These are phyloP conservation scores for Pugionium dolabratum DNA, from an alignment of 345 rosid species.

Conservation along the genomic window DNA sequence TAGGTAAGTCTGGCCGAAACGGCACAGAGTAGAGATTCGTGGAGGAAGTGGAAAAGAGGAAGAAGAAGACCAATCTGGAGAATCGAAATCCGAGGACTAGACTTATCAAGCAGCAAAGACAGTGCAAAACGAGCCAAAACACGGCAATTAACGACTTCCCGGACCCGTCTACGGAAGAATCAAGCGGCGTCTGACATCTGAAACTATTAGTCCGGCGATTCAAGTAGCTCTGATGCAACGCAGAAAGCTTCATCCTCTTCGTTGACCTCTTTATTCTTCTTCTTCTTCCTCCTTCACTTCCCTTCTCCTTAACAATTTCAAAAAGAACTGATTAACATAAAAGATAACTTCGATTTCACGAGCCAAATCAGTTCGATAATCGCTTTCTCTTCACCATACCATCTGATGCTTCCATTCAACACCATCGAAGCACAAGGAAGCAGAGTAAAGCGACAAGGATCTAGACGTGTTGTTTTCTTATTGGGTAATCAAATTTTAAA, in stretches of 20 bases:
- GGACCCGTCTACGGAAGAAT: constrained; percentile 59
- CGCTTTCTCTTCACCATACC: constrained; percentile 39
- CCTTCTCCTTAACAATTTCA: constrained; percentile 9
- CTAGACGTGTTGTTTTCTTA: neutral
- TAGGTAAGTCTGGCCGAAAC: constrained; percentile 41
- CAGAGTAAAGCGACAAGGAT: constrained; percentile 37
- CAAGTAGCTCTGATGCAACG: constrained; percentile 77
- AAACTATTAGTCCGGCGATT: constrained; percentile 70
- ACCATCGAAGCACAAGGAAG: constrained; percentile 27
- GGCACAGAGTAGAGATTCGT: constrained; percentile 61
- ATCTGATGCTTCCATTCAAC: constrained; percentile 36
- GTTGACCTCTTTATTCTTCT: constrained; percentile 29
- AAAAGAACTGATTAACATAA: constrained; percentile 22
- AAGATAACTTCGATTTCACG: constrained; percentile 31
- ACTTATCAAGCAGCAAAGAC: constrained; percentile 82
- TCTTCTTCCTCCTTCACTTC: neutral
- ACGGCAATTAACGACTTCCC: constrained; percentile 65
- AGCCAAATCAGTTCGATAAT: constrained; percentile 33
- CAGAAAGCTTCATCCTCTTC: constrained; percentile 77
- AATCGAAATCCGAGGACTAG: constrained; percentile 89
- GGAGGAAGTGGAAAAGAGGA: constrained; percentile 74
- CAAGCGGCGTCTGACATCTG: constrained; percentile 55
- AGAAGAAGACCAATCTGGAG: constrained; percentile 88
- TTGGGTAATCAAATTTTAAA: neutral
- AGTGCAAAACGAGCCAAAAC: constrained; percentile 80